Base-by-base conservation (phyloP, 129 eudicot species). In the Flaveria robusta region DNA sequence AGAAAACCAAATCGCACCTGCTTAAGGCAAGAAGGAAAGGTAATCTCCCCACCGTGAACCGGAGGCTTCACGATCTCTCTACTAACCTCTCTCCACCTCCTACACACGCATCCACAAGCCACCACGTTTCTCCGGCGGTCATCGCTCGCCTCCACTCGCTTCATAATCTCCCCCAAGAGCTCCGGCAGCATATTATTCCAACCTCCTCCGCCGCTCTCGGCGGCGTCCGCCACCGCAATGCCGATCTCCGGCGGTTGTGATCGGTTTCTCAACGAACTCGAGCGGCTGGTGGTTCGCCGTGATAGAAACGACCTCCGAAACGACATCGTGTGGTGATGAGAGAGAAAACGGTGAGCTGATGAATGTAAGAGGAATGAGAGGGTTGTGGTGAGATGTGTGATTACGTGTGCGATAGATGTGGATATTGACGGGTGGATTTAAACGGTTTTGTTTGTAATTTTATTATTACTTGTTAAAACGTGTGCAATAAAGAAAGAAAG, bases 181-280 rank as follows among this genome's bases (percentile, higher is more conserved):
- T 91, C 97, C 77, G 97, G 97, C 77, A 91, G 66, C 89, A 91
- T 74, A 34, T 60, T 50, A 72, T 89, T 59, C 97, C 97, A 91
- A 22, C 78, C 74, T 4, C 71, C 74, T 16, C 77, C 76, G 41
- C 76, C 81, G 47, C 45, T 45, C 11, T 58, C 60, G 5, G 74
- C 75, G 27, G 23, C 29, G 14, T 24, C 85, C 42, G 82, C 73
- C 37, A 47, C 79, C 43, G 42, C 64, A 45, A 31, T 41, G 51
- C 27, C 15, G 49, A 42, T 56, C 8, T 34, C 63, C 22, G 59
- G 29, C 72, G 41, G 8, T 56, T 73, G 45, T n/a, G 74, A 55
- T 22, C n/a, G 42, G 47, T 66, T 13, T 68, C 51, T 70, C 29
- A 87, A 60, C 2, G 89, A 71, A 55, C 82, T 84, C 13, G 93